Conservation (phyloP, 2,329 filamentous ascomycete species). For the Sclerotiophoma versabilis region DNA sequence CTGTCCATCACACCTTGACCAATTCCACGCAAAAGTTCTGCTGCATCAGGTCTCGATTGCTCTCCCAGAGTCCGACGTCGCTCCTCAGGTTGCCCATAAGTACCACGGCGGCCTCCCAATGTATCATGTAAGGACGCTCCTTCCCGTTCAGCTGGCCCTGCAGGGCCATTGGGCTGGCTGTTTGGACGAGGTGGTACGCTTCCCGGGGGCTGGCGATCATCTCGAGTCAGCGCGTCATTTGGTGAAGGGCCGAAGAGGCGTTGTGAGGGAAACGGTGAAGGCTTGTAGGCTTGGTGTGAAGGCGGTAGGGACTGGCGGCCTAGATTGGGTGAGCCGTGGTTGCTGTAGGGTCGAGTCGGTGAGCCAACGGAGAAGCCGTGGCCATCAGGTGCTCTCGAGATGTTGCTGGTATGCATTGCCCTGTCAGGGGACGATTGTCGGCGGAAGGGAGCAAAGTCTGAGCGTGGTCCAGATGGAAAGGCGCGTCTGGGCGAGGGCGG, state of each 20-base stretch:
- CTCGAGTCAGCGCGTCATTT: slow-evolving; percentile 34
- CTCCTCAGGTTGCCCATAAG: slow-evolving; percentile 42
- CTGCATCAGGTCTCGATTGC: slow-evolving; percentile 42
- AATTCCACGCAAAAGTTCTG: slow-evolving; percentile 39
- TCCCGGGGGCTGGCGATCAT: slow-evolving; percentile 33
- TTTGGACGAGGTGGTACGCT: slow-evolving; percentile 48
- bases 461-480: slow-evolving; percentile 37
- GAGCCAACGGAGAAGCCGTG: slow-evolving; percentile 40
- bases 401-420: slow-evolving; percentile 34
- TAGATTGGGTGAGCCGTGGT: slow-evolving; percentile 46
- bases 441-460: slow-evolving; percentile 47
- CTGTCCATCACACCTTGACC: slow-evolving; percentile 31
- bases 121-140: slow-evolving; percentile 32
- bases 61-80: slow-evolving; percentile 46
- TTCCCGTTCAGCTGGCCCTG: slow-evolving; percentile 34
- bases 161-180: slow-evolving; percentile 48
- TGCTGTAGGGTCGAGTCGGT: slow-evolving; percentile 40
- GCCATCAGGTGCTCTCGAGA: slow-evolving; percentile 38
- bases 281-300: slow-evolving; percentile 43
- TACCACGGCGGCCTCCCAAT: slow-evolving; percentile 33
- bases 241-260: slow-evolving; percentile 43
- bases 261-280: slow-evolving; percentile 38
- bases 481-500: slow-evolving; percentile 55
- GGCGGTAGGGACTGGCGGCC: slow-evolving; percentile 42
- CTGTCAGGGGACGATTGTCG: slow-evolving; percentile 50